Base-by-base conservation (phyloP, 208 protist species). In the Polymyxa betae region DNA sequence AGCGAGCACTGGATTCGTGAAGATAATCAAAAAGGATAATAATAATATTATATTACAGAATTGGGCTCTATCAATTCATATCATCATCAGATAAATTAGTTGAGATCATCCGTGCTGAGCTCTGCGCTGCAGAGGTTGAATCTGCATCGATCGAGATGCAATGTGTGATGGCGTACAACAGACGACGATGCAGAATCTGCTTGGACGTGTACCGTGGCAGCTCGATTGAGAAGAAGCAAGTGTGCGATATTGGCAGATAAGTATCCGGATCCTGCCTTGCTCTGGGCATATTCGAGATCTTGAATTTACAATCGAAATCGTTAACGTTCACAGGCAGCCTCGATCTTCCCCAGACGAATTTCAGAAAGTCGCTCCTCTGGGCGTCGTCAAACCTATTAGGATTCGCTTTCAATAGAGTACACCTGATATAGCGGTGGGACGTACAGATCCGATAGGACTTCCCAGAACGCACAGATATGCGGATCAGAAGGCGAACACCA, bases 151-250 rank as follows among this genome's bases (percentile, higher is more conserved):
- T 93, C 44, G 92, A 92, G 35, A 46, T 77, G 72, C 91, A 93
- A 46, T 92, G 40, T 24, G 49, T 90, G 38, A 92, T 82, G 0
- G 92, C 92, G 78, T 92, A 92, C 38, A 92, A 64, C n/a, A 93
- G 44, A 40, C 77, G 91, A 29, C 44, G n/a, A 16, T 45, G 35
- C 29, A 92, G 38, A 10, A 90, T 44, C 64, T 91, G n/a, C 32
- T 40, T 0, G 1, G 12, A 49, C 38, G 92, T 90, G 90, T 93
- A 94, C 20, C 54, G 24, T 0, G 92, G 92, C 68, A 93, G 38
- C 52, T 93, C 92, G 5, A 93, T 88, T 20, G 45, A 82, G 68
- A 92, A 90, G 92, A 92, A 92, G 77, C 92, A 93, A 0, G 92
- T 93, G 91, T 93, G 92, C 32, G 87, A 77, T 35, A 92, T 82